A percentile compares a stretch with the other conserved stretches of the same genome.
phyloP scores from a whole-genome alignment of 345 rosid genomes.

The Heritiera littoralis region DNA sequence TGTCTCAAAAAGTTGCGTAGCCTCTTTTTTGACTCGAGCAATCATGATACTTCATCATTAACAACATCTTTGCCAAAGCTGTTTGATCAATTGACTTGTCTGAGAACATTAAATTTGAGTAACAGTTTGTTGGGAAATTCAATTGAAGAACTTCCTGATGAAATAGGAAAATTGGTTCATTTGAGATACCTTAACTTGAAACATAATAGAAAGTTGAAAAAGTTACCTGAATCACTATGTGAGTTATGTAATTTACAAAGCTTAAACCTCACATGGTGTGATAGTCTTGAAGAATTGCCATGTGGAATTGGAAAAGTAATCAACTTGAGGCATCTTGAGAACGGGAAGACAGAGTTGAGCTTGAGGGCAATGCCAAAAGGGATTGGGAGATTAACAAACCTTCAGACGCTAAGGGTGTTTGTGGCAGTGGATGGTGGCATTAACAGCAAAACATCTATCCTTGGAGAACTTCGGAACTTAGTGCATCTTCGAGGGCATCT shows the following conservation, averaged over 20 bases:
- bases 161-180: background rate
- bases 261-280: background rate
- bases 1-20: background rate
- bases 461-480: background rate
- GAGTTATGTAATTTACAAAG: background rate
- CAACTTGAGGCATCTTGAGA: slow-evolving; percentile 9
- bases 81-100: too few species aligned
- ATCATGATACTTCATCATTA: background rate
- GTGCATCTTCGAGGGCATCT: background rate
- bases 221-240: background rate
- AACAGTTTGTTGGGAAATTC: background rate
- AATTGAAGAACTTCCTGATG: background rate
- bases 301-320: background rate
- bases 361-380: background rate
- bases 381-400: background rate
- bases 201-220: background rate
- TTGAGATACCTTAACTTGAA: slow-evolving; percentile 2
- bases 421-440: background rate
- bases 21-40: background rate
- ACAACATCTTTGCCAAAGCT: background rate
- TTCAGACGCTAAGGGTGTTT: background rate
- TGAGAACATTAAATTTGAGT: background rate
- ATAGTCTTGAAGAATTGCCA: background rate
- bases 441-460: background rate
- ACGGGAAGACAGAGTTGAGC: background rate